Evolutionary conservation across 164 flowering plant genomes (phyloP), one percentile per base, ranked within the genome.

Genomic region (Stephania yunnanensis): DNA sequence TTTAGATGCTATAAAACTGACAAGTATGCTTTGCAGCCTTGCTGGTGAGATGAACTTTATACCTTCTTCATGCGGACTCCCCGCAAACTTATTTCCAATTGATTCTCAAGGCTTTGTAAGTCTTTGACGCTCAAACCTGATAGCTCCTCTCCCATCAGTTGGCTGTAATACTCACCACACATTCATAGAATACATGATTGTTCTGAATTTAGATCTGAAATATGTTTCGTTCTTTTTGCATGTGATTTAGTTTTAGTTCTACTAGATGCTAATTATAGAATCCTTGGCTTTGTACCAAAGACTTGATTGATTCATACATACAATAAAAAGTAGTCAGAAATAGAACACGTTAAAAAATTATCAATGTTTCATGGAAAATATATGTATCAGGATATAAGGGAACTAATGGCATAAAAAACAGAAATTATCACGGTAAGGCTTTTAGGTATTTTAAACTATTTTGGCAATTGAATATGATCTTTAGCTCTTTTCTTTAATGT

Each of bases 81-180:
- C 20, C 81, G 88, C 36, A 92, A 84, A 81, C 97, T 93, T 84
- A 84, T 89, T 76, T 95, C 97, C 80, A 95, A 78, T 82, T 91
- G 93, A 74, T 80, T 89, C 80, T 95, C 99, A 77, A 91, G 74
- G 81, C 85, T 87, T 75, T 91, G 94, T 69, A 95, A 81, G 31
- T 91, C 97, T 79, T 87, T 87, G 69, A 90, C 83, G 70, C 81
- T 83, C 83, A 95, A 82, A 65, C 95, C 91, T 30, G 91, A 85
- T 66, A 95, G 92, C 77, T 89, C 91, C 82, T 91, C 92, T 17
- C 99, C 99, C 94, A 88, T 89, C 84, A 94, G 78, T 84, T 92
- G 86, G 84, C 98, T 94, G 90, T 75, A 78, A 64, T 68, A 31
- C 20, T 45, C 7, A 25, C 6, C 12, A 17, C 6, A 64, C 68